Base-by-base conservation (phyloP, 495 filamentous ascomycete species). In the Elaphomyces granulatus region DNA sequence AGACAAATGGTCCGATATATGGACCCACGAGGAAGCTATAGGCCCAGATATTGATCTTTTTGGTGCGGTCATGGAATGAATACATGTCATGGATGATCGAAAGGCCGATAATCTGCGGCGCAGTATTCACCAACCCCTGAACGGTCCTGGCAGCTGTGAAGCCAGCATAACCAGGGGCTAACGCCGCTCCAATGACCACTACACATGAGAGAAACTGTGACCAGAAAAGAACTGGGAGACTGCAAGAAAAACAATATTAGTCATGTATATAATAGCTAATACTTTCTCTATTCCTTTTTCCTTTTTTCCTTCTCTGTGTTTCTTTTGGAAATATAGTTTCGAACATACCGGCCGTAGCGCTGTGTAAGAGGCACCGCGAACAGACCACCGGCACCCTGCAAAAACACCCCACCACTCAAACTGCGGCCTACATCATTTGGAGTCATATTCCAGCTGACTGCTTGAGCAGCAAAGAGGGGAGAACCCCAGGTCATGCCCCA, bases 341-440 rank as follows among this genome's bases (percentile, higher is more conserved):
- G n/a, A 21, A 38, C 55, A 10, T 45, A 67, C 54, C 68, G 55
- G 30, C 68, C 70, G 48, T 62, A 71, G 14, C 63, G 53, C 39
- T 70, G 61, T 36, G 64, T 58, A 0, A 72, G 44, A 3, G 67
- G 67, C 9, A 74, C 67, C 0, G 63, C 68, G 38, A 71, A 54
- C n/a, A 72, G 50, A 6, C 70, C 67, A 19, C 70, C 69, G 36
- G 69, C 61, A 0, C 66, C 70, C 46, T 72, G 68, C 39, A 71
- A 52, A 41, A 73, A 54, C 42, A 74, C 64, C 14, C 64, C 66
- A 20, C 62, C 66, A 48, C 58, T 64, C 49, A 68, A 61, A 12
- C 66, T 71, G 6, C 58, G 60, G 0, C 62, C 54, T 7, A 68
- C 62, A 20, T 61, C 54, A 6, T 54, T 40, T 20, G 66, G 36